Percentiles rank a stretch among this genome's conserved stretches.
These are phyloP conservation scores for Prunus kanzakura DNA, from an alignment of 306 rosid species.

Conservation along the genomic window DNA sequence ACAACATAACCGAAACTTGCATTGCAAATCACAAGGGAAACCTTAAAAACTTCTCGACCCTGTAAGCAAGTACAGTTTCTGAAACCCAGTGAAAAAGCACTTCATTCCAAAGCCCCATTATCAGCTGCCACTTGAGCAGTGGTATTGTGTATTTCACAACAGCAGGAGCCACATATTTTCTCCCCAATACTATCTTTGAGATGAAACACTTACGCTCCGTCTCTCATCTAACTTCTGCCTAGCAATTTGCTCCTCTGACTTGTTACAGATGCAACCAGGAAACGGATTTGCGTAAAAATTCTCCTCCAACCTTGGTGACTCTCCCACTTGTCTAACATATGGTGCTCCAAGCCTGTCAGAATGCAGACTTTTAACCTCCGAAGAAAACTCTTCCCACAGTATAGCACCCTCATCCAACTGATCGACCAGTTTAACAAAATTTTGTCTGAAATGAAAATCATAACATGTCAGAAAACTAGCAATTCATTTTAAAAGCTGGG, in stretches of 20 bases:
- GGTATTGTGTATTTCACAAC: conserved; percentile 17
- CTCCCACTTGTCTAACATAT: conserved; percentile 65
- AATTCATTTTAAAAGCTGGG: neutral
- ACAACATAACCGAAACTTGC: conserved; percentile 35
- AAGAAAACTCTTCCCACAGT: conserved; percentile 68
- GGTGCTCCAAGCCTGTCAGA: conserved; percentile 75
- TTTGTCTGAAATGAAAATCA: conserved; percentile 46
- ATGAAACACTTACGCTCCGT: conserved; percentile 21
- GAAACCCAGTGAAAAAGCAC: conserved; percentile 29
- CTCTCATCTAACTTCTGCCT: conserved; percentile 34
- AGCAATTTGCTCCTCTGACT: conserved; percentile 35
- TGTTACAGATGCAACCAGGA: conserved; percentile 89
- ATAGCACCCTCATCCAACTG: conserved; percentile 46
- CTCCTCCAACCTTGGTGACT: conserved; percentile 82
- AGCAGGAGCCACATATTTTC: conserved; percentile 14
- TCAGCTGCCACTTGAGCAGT: conserved; percentile 38
- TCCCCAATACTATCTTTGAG: conserved; percentile 40
- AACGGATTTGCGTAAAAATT: conserved; percentile 89
- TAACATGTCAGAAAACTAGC: conserved; percentile 12
- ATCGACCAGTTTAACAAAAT: conserved; percentile 73
- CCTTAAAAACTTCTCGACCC: conserved; percentile 28
- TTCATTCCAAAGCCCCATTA: conserved; percentile 27
- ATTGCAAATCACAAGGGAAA: conserved; percentile 22
- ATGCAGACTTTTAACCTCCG: conserved; percentile 56
- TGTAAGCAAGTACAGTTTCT: conserved; percentile 32